Evolutionary conservation across 495 filamentous ascomycete species (phyloP).

Genomic region (Staphylotrichum longicolle): DNA sequence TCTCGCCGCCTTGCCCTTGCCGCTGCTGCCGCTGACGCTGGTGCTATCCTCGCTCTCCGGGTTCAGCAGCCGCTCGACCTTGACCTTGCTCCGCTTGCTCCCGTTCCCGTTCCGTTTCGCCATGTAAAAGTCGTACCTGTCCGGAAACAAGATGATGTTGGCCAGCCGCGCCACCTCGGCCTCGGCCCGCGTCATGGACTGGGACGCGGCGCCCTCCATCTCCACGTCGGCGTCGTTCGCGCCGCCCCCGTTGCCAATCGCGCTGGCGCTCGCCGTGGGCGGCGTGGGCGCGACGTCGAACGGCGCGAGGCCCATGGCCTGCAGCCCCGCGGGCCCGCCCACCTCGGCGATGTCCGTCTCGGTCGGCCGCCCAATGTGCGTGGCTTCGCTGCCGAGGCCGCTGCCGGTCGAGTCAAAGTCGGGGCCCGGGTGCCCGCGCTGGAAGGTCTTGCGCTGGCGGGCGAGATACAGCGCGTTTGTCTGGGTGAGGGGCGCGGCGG

Average conservation of each 20-base stretch:
- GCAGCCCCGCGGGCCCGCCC: conserved; percentile 45
- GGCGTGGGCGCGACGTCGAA: conserved; percentile 40
- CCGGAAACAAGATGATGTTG: conserved; percentile 52
- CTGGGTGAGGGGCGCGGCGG: conserved; percentile 76
- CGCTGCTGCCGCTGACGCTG: neutral
- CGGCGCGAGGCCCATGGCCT: conserved; percentile 50
- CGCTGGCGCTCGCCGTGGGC: conserved; percentile 13
- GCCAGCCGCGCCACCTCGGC: conserved; percentile 49
- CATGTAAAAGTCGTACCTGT: conserved; percentile 53
- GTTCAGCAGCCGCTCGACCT: conserved; percentile 10
- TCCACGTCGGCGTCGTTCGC: conserved; percentile 29
- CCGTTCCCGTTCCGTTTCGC: conserved; percentile 13
- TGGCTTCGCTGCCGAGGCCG: conserved; percentile 46
- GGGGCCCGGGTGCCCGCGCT: conserved; percentile 62
- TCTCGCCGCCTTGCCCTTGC: neutral
- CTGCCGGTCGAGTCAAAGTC: conserved; percentile 63
- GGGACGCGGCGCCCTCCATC: conserved; percentile 1
- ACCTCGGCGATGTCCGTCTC: conserved; percentile 49
- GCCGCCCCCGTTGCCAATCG: neutral
- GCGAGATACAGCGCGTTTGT: conserved; percentile 73
- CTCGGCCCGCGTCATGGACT: conserved; percentile 38
- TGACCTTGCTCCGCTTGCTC: conserved; percentile 16
- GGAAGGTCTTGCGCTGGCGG: conserved; percentile 70
- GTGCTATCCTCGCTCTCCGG: neutral
- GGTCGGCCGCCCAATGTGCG: conserved; percentile 42